These are phyloP conservation scores for Vitis labrusca DNA, from an alignment of 164 flowering plant genomes.

Conservation along the genomic window DNA sequence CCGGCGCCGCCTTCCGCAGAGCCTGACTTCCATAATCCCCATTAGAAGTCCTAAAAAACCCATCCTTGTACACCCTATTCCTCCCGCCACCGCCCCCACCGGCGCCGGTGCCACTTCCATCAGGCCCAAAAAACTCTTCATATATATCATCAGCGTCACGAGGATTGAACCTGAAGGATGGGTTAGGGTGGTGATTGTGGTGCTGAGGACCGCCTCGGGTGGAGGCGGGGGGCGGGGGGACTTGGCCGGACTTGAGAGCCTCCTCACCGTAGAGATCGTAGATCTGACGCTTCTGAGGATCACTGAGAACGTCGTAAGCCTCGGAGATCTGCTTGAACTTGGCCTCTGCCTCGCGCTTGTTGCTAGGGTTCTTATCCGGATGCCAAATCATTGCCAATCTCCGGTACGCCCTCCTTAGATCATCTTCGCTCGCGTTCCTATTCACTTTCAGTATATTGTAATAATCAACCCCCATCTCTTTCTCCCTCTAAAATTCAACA, in stretches of 20 bases:
- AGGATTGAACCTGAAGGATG: slow-evolving; percentile 51
- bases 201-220: neutral
- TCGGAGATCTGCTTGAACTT: slow-evolving; percentile 84
- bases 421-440: slow-evolving; percentile 70
- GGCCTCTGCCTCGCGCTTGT: slow-evolving; percentile 60
- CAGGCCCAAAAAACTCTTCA: slow-evolving; percentile 62
- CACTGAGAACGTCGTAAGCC: slow-evolving; percentile 74
- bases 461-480: slow-evolving; percentile 76
- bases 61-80: slow-evolving; percentile 25
- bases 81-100: slow-evolving; percentile 26
- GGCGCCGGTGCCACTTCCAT: slow-evolving; percentile 23
- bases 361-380: slow-evolving; percentile 68
- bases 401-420: slow-evolving; percentile 62
- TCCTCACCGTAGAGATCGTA: slow-evolving; percentile 83
- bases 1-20: slow-evolving; percentile 36
- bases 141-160: slow-evolving; percentile 76
- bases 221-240: slow-evolving; percentile 42
- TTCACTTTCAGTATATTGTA: slow-evolving; percentile 80
- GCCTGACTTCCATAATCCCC: slow-evolving; percentile 15
- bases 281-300: slow-evolving; percentile 86
- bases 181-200: slow-evolving; percentile 24
- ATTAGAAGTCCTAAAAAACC: slow-evolving; percentile 33
- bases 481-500: neutral
- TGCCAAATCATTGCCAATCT: slow-evolving; percentile 86
- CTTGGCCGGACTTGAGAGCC: slow-evolving; percentile 62